Evolutionary conservation across 352 stramenopile species (phyloP).

Genomic region (Globisporangium splendens): DNA sequence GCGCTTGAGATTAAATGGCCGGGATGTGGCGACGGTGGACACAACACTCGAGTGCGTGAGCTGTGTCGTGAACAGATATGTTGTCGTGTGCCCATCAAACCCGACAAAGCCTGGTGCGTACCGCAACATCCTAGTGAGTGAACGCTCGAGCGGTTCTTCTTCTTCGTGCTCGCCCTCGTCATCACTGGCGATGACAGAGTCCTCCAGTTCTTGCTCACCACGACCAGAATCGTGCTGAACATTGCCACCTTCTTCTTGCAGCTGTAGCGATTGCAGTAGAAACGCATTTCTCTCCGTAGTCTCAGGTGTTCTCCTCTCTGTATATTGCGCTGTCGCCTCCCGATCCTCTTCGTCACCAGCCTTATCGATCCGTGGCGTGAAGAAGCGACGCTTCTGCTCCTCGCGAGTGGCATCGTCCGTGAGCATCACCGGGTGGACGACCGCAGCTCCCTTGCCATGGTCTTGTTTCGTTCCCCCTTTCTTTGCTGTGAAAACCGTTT

Average conservation of each 20-base stretch:
- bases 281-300: no score
- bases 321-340: neutral
- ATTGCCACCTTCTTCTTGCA: neutral
- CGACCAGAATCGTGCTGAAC: neutral
- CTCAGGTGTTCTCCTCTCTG: no score
- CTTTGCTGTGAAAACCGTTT: constrained; percentile 3
- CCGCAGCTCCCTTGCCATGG: neutral
- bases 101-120: constrained; percentile 31
- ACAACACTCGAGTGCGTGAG: constrained; percentile 66
- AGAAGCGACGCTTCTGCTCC: constrained; percentile 9
- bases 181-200: neutral
- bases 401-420: constrained; percentile 4
- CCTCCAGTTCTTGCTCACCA: neutral
- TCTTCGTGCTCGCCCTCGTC: constrained; percentile 1
- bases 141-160: constrained; percentile 21
- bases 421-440: neutral
- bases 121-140: constrained; percentile 25
- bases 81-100: constrained; percentile 32
- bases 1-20: constrained; percentile 21
- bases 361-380: constrained; percentile 4
- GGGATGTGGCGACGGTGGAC: constrained; percentile 53
- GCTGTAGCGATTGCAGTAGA: no score
- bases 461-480: neutral
- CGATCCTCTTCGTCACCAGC: neutral
- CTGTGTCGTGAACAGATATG: constrained; percentile 46